These are phyloP conservation scores for Dichomitus squalens DNA, from an alignment of 1,284 basidiomycete species.

Conservation along the genomic window DNA sequence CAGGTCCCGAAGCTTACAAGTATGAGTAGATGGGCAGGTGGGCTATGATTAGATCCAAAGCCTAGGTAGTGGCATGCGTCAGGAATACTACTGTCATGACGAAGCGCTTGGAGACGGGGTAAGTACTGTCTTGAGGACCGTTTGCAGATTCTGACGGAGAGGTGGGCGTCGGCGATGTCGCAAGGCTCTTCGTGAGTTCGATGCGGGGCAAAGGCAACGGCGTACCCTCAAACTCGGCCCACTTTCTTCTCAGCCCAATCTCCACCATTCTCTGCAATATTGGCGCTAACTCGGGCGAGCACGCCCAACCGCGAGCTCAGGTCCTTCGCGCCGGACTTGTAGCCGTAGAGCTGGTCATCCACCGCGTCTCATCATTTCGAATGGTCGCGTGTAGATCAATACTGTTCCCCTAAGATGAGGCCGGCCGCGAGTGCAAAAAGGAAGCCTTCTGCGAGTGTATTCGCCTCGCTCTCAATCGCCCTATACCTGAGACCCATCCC, in stretches of 20 bases:
- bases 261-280: conserved; percentile 74
- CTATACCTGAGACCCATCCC: no score
- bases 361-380: conserved; percentile 76
- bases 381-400: conserved; percentile 73
- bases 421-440: conserved; percentile 79
- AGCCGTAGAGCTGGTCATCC: conserved; percentile 70
- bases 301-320: conserved; percentile 48
- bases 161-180: conserved; percentile 1
- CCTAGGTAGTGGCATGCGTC: background rate
- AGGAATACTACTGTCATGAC: background rate
- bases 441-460: conserved; percentile 85
- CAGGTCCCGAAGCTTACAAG: no score
- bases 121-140: background rate
- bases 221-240: conserved; percentile 62
- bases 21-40: no score
- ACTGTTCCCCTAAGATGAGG: conserved; percentile 80
- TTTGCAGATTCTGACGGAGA: background rate
- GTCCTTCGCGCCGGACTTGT: conserved; percentile 49
- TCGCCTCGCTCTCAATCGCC: conserved; percentile 89
- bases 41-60: no score
- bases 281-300: conserved; percentile 57
- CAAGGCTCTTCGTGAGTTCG: conserved; percentile 30
- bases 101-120: background rate
- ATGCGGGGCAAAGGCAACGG: conserved; percentile 53
- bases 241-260: conserved; percentile 70